A percentile compares a stretch with the other conserved stretches of the same genome.
phyloP scores from a whole-genome alignment of 495 filamentous ascomycete genomes.

The Talaromyces trachyspermus region DNA sequence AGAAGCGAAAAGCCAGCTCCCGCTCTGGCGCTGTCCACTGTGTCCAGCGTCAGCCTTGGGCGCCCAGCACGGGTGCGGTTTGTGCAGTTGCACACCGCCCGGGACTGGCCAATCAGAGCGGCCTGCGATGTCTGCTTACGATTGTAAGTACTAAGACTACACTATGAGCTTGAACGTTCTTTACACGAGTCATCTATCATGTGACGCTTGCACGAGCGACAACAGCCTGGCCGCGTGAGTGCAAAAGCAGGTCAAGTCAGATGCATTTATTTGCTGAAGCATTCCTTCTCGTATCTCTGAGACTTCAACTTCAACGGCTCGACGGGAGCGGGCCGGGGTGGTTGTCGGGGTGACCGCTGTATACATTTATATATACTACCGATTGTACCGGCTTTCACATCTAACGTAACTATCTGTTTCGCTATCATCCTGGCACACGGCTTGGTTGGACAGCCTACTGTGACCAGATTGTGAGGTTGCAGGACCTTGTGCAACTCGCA shows the following conservation, averaged over 20 bases:
- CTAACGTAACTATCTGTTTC: too few relatives aligned
- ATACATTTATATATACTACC: too few relatives aligned
- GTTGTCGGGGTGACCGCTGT: neutral
- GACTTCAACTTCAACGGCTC: too few relatives aligned
- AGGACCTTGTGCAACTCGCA: neutral
- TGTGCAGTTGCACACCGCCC: conserved; percentile 4
- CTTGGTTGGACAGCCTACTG: neutral
- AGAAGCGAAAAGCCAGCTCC: too few relatives aligned
- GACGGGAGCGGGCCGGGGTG: neutral
- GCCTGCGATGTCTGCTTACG: neutral
- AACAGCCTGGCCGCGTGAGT: too few relatives aligned
- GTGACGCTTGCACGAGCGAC: neutral
- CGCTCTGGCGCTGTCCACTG: too few relatives aligned
- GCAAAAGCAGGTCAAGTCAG: too few relatives aligned
- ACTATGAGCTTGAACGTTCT: neutral
- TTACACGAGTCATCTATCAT: neutral
- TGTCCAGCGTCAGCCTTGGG: too few relatives aligned
- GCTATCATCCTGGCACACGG: neutral
- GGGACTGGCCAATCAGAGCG: neutral
- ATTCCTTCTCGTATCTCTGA: too few relatives aligned
- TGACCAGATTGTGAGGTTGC: neutral
- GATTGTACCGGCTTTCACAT: too few relatives aligned
- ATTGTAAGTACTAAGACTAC: neutral
- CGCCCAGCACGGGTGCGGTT: too few relatives aligned
- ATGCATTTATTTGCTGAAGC: too few relatives aligned